Base-by-base conservation (phyloP, 2,329 filamentous ascomycete species). In the Akanthomyces dipterigenus region DNA sequence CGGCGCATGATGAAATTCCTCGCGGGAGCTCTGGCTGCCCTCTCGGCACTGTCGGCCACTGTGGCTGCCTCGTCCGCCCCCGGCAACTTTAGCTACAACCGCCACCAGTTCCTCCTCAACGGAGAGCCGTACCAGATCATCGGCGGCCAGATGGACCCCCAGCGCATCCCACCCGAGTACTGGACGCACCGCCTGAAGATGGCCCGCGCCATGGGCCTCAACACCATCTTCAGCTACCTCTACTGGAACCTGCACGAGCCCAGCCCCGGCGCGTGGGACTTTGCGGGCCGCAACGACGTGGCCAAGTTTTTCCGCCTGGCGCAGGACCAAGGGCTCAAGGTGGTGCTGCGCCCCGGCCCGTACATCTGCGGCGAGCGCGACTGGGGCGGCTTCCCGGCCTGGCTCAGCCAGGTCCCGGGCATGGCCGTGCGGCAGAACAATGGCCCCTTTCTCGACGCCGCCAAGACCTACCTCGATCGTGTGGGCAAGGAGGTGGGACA, bases 181-280 rank as follows among this genome's bases (percentile, higher is more conserved):
- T 82, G 79, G 79, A 67, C 71, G 18, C 75, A 81, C 49, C 73
- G 80, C 11, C 80, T 87, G 67, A 90, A 93, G 75, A 95, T 93
- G 75, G 90, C 89, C 40, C 88, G 87, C 73, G 90, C 90, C 20
- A 93, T 96, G 91, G 90, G 91, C 61, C 77, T 93, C 55, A 81
- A 85, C 63, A 80, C 85, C 62, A 86, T 95, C 69, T 80, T 82
- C 64, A 75, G 73, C 45, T 82, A 82, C 65, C 69, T 81, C 5
- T 82, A 76, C 66, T 82, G 80, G 80, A 77, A 82, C 65, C 64
- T 78, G 3, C 67, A 82, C 1, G 77, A 81, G 65, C 77, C 76
- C 4, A 64, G 62, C 0, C 74, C 66, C 8, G 78, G 76, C 0
- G 53, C 64, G 14, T 82, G 77, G 75, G 64, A 70, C 34, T 71